These are phyloP conservation scores for Mrakia gelida DNA, from an alignment of 768 basidiomycete species.

Conservation along the genomic window DNA sequence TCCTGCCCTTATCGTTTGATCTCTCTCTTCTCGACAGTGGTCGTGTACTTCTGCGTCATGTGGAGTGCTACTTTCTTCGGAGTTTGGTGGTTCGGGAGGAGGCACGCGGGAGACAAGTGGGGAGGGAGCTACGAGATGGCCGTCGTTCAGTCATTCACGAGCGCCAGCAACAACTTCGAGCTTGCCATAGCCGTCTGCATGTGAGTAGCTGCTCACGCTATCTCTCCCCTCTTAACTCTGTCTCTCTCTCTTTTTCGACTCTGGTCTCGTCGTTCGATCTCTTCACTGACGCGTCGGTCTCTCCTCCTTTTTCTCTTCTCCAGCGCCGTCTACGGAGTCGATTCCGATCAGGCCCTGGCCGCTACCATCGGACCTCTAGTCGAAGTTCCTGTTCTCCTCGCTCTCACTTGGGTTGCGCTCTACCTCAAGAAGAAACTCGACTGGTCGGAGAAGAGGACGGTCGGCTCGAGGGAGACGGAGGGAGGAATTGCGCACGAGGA, in stretches of 20 bases:
- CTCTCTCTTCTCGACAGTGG: not conserved
- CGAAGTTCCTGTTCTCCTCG: slow-evolving; percentile 67
- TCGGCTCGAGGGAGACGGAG: not conserved
- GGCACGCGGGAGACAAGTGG: slow-evolving; percentile 41
- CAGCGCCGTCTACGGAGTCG: slow-evolving; percentile 70
- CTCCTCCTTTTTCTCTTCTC: slow-evolving; percentile 37
- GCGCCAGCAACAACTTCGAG: slow-evolving; percentile 76
- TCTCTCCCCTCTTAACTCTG: too few relatives aligned
- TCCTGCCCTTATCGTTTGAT: too few relatives aligned
- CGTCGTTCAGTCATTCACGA: slow-evolving; percentile 64
- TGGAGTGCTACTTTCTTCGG: slow-evolving; percentile 53
- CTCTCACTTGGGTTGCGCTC: slow-evolving; percentile 62
- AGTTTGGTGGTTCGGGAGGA: slow-evolving; percentile 49
- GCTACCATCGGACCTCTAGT: slow-evolving; percentile 53
- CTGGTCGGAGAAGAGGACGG: slow-evolving; percentile 44
- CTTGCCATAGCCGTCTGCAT: slow-evolving; percentile 64
- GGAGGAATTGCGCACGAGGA: too few relatives aligned
- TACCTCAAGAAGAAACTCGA: slow-evolving; percentile 48
- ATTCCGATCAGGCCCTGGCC: slow-evolving; percentile 72
- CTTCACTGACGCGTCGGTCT: not conserved
- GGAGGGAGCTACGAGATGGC: slow-evolving; percentile 61
- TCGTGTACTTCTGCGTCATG: slow-evolving; percentile 67
- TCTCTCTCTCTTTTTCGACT: not conserved
- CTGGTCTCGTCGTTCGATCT: not conserved
- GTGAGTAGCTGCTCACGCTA: not conserved